Evolutionary conservation across 129 eudicot species (phyloP).

Genomic region (Mikania micrantha): DNA sequence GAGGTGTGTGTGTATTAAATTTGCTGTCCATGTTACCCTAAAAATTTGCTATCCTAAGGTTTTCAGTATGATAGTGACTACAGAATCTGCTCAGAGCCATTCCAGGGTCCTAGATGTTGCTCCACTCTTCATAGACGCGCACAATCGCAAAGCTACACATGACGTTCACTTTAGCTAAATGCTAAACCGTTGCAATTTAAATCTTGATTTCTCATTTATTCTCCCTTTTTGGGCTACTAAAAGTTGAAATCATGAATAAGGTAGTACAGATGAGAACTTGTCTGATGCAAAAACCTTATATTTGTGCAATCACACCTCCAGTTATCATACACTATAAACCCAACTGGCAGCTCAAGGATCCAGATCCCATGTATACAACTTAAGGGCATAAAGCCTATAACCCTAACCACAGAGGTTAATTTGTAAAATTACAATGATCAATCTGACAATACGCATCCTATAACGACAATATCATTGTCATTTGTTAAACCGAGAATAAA

Average conservation of each 20-base stretch:
- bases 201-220: background rate
- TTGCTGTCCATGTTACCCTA: no score
- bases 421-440: background rate
- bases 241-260: slow-evolving; percentile 1
- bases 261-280: background rate
- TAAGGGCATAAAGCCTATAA: slow-evolving; percentile 1
- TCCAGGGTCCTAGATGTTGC: background rate
- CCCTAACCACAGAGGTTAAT: slow-evolving; percentile 6
- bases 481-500: background rate
- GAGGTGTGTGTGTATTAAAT: no score
- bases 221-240: background rate
- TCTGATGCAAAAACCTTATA: slow-evolving; percentile 6
- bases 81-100: background rate
- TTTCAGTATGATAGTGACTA: background rate
- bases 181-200: background rate
- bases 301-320: slow-evolving; percentile 7
- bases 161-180: background rate
- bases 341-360: slow-evolving; percentile 15
- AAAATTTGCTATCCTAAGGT: background rate
- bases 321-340: no score
- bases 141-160: background rate
- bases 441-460: background rate
- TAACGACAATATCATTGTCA: no score
- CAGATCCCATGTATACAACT: slow-evolving; percentile 15
- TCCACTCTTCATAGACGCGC: background rate